Evolutionary conservation across 2,329 filamentous ascomycete genomes (phyloP), one percentile per base, ranked within the genome.

Genomic region (Penicillium sp.): DNA sequence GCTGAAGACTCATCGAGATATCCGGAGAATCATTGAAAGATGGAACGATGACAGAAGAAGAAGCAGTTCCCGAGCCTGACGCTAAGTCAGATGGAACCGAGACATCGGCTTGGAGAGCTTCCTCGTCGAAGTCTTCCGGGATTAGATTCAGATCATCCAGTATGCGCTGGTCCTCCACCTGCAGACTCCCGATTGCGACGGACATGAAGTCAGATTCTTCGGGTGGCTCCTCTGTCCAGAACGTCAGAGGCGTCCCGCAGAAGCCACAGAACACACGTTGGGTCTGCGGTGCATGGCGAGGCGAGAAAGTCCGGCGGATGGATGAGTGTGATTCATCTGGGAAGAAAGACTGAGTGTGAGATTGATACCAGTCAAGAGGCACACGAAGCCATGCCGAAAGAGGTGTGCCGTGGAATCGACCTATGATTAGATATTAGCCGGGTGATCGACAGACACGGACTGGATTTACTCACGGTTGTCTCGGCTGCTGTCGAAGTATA

Each of bases 251-350:
- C 0, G 91, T 96, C 48, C 92, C 92, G 70, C 92, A 96, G 76
- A 89, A 95, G 23, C 92, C 92, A 74, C 92, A 97, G 73, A 97
- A 97, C 62, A 91, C 84, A 46, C 90, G 85, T 69, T 88, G 85
- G 1, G 83, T 79, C 63, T 82, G 75, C 47, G 80, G 79, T 48
- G 82, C 81, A 62, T 78, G 75, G 2, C 78, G 78, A 19, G 86
- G 81, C 9, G 83, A 84, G 71, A 89, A 91, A 44, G 81, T 79
- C 38, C 86, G 83, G 52, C 84, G 84, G 68, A 91, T 91, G 47
- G 78, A 78, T 50, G 78, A 64, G 70, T 84, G 82, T 14, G 85
- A 84, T 76, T 96, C 92, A 73, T 96, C 90, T 2, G 87, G 82
- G 70, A 87, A 91, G 70, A 86, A 88, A 43, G 91, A 84, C 61